These are phyloP conservation scores for Pseudogymnoascus sp. DNA, from an alignment of 2,329 filamentous ascomycete genomes.

Conservation along the genomic window DNA sequence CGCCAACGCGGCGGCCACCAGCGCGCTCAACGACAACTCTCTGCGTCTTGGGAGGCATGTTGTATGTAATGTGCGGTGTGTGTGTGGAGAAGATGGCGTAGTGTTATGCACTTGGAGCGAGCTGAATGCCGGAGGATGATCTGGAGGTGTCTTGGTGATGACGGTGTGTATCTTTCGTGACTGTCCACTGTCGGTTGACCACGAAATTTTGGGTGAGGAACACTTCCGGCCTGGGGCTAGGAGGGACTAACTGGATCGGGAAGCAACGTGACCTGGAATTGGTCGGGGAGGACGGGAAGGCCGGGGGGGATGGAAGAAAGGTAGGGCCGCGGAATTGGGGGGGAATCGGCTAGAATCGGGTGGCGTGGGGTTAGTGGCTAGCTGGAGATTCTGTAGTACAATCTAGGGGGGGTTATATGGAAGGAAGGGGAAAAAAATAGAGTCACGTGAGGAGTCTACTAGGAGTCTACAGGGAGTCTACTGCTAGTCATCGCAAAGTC, in stretches of 20 bases:
- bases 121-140: not conserved
- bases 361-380: not conserved
- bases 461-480: not conserved
- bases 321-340: not conserved
- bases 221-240: not conserved
- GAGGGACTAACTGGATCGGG: not conserved
- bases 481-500: not conserved
- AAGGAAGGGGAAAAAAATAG: too few relatives aligned
- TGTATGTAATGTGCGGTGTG: constrained; percentile 14
- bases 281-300: not conserved
- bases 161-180: not conserved
- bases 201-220: constrained; percentile 1
- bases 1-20: constrained; percentile 32
- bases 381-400: not conserved
- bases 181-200: not conserved
- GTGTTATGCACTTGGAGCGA: not conserved
- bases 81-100: not conserved
- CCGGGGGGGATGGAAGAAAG: not conserved
- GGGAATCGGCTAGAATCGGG: not conserved
- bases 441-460: not conserved
- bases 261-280: not conserved
- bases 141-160: not conserved
- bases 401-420: too few relatives aligned
- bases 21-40: constrained; percentile 42
- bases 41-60: constrained; percentile 58